Percentiles rank a stretch among this genome's conserved stretches.
Evolutionary conservation across 2,329 filamentous ascomycete species (phyloP).

Genomic region (Colletotrichum aenigma): DNA sequence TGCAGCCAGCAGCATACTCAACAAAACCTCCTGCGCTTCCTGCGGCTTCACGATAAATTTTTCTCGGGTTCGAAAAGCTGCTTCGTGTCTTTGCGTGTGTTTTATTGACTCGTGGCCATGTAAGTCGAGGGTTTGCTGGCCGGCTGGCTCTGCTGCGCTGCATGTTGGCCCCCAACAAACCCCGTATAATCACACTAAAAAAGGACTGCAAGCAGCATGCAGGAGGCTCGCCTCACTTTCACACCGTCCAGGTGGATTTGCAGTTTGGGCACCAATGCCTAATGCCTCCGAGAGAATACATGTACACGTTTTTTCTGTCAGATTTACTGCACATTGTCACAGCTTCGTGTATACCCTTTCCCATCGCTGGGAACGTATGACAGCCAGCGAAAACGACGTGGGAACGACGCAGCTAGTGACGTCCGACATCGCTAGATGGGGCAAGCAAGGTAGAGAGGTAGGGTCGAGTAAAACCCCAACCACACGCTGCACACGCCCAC

Average conservation of each 20-base stretch:
- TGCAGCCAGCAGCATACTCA: neutral
- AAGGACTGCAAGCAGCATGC: neutral
- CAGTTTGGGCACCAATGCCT: slow-evolving; percentile 20
- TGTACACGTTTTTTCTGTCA: neutral
- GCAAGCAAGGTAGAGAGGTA: neutral
- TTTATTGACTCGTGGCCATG: slow-evolving; percentile 1
- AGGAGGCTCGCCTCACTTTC: slow-evolving; percentile 15
- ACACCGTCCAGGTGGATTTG: neutral
- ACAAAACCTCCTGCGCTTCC: neutral
- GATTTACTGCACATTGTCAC: neutral
- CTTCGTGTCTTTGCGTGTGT: neutral
- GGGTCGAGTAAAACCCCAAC: neutral
- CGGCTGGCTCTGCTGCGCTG: neutral
- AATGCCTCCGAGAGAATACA: neutral
- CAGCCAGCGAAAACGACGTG: neutral
- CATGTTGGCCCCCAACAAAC: neutral
- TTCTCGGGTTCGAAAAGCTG: neutral
- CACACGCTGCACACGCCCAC: slow-evolving; percentile 1
- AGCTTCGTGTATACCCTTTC: neutral
- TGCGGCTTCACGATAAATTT: slow-evolving; percentile 6
- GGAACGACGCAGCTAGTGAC: slow-evolving; percentile 13
- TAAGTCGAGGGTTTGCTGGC: neutral
- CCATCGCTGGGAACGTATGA: neutral
- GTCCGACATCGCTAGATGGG: slow-evolving; percentile 14
- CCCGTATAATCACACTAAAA: neutral